Evolutionary conservation across 495 filamentous ascomycete species (phyloP), one percentile per base, ranked within the genome.

Genomic region (Penicillium chermesinum): DNA sequence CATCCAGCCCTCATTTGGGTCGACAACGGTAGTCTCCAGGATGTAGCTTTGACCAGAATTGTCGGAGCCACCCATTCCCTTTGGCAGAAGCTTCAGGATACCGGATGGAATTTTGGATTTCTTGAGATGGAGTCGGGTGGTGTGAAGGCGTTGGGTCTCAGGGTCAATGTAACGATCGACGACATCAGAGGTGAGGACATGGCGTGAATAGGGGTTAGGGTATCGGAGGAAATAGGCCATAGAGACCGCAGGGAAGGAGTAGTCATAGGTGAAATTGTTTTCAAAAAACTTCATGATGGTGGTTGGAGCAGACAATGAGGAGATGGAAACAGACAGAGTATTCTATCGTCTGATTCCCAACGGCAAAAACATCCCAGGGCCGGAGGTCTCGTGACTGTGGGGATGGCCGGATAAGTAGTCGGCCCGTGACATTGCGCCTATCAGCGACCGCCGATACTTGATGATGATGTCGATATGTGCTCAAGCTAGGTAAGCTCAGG

Each of bases 201-300:
- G 93, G 55, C 79, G 87, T 50, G 87, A 85, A 70, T 96, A 96
- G 9, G 93, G 93, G 66, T 99, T 99, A 13, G 93, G 94, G 67
- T 99, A 99, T 33, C 93, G 91, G 42, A 99, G 88, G 77, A 96
- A 97, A 79, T 96, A 99, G 70, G 93, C 93, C 52, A 99, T 85
- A 7, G 90, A 91, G 34, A 99, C 93, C 52, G 85, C 81, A 50
- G 89, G 84, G 68, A 93, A 94, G 56, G 87, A 83, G 68, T 96
- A 95, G 67, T 88, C 82, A 74, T 97, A 97, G 68, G 80, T 84
- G 67, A 87, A 93, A 64, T 78, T 79, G 64, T 83, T 88, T 62
- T 91, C 87, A 75, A 93, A 90, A 72, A 90, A 88, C 69, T 90
- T 90, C 64, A 91, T 88, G 75, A 81, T 89, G 48, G 54, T 53